phyloP scores from a whole-genome alignment of 2,329 filamentous ascomycete genomes.

The Calonectria henricotiae region DNA sequence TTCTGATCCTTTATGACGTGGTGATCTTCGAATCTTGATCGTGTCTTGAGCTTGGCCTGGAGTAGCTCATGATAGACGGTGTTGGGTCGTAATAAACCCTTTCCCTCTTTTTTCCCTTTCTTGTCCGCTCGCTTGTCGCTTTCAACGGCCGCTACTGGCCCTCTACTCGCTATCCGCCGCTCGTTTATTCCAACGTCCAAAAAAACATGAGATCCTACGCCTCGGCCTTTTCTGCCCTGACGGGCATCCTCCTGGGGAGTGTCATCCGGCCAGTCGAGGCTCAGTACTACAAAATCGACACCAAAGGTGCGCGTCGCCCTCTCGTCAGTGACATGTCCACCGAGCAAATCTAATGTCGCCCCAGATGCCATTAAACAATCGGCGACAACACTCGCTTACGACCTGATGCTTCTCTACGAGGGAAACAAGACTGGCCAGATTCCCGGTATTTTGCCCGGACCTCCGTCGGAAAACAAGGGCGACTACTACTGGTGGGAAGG shows the following conservation, averaged over 20 bases:
- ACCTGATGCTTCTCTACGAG: constrained; percentile 68
- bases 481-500: constrained; percentile 85
- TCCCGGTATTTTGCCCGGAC: constrained; percentile 73
- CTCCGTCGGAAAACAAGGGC: constrained; percentile 64
- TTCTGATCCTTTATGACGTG: constrained; percentile 2
- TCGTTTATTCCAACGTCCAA: constrained; percentile 14
- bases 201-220: constrained; percentile 22
- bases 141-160: constrained; percentile 17
- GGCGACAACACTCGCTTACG: constrained; percentile 67
- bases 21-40: constrained; percentile 6
- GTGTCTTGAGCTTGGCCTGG: neutral
- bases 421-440: constrained; percentile 68
- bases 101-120: constrained; percentile 3
- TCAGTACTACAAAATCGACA: constrained; percentile 55
- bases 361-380: constrained; percentile 65
- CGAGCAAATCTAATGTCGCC: neutral
- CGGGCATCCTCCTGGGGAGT: constrained; percentile 39
- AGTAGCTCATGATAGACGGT: constrained; percentile 1
- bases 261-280: constrained; percentile 47
- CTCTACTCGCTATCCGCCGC: neutral
- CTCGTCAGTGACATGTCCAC: neutral
- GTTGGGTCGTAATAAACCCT: constrained; percentile 1
- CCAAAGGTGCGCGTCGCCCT: constrained; percentile 49
- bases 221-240: constrained; percentile 40
- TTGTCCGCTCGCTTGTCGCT: constrained; percentile 17